Base-by-base conservation (phyloP, 177 flowering plant genomes). In the Vitis hybrid region DNA sequence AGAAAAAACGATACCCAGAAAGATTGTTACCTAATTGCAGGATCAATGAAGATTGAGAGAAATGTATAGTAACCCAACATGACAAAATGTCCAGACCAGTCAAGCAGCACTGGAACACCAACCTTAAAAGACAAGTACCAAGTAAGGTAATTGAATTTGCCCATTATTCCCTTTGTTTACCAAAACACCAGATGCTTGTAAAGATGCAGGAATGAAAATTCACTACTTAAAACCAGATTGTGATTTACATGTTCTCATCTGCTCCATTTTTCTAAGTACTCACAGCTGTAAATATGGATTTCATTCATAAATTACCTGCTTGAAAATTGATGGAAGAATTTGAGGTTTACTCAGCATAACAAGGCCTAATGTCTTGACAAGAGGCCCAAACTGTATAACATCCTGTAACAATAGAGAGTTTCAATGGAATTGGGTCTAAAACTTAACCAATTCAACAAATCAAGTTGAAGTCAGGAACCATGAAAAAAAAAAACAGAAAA, bases 331-430 rank as follows among this genome's bases (percentile, higher is more conserved):
- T 67, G 97, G 99, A 75, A 94, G 63, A 3, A 92, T 88, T 79
- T 82, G 94, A 63, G 99, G 99, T 66, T 82, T 85, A 46, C 84
- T 87, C 16, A 92, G 60, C 96, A 89, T 90, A 48, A 94, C 95
- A 11, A 89, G 80, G 46, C 97, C 94, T 75, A 94, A 71, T 55
- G 98, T 92, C 85, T 90, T 91, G 71, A 88, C 84, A 21, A 92
- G 94, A 65, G 99, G 96, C 58, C 85, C 89, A 81, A 95, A 93
- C 73, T 95, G 97, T 76, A 95, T 83, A 52, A 95, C 96, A 83
- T 95, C 99, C 99, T 92, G 86, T 57, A 52, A 77, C 46, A 56
- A 64, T 6, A 69, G 13, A 32, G 15, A 49, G 24, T n/a, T n/a
- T 14, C n/a, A 1, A 11, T 5, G 16, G 27, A 60, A 66, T 21